These are phyloP conservation scores for Fraxinus cuspidata DNA, from an alignment of 257 asterid species.

Conservation along the genomic window DNA sequence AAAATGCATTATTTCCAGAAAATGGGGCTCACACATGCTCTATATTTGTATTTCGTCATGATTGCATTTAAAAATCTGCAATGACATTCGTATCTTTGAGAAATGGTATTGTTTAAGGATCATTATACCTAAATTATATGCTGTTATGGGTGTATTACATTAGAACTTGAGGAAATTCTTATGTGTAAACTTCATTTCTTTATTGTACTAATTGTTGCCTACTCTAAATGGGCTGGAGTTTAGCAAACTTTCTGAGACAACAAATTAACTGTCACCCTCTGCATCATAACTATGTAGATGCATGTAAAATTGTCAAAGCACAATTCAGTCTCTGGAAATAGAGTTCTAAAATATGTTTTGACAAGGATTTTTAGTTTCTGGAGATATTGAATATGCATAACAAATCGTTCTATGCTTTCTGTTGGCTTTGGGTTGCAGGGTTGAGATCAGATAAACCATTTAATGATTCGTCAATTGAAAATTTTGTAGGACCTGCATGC, in stretches of 20 bases:
- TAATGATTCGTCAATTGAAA: background rate
- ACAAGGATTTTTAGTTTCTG: constrained; percentile 6
- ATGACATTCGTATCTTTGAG: background rate
- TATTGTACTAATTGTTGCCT: background rate
- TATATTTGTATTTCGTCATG: too few relatives aligned
- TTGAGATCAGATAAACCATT: constrained; percentile 6
- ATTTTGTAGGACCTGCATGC: constrained; percentile 4
- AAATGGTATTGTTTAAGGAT: background rate
- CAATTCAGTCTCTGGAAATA: background rate
- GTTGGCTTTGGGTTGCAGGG: background rate
- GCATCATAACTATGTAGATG: background rate
- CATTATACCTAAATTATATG: background rate
- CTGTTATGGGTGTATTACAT: constrained; percentile 29
- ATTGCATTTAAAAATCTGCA: too few relatives aligned
- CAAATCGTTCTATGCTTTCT: background rate
- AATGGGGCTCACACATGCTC: too few relatives aligned
- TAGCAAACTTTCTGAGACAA: background rate
- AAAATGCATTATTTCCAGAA: too few relatives aligned
- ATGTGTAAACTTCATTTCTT: background rate
- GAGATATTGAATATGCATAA: background rate
- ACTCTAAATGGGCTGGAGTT: background rate
- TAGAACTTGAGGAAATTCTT: constrained; percentile 20
- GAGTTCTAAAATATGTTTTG: background rate
- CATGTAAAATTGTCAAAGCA: background rate
- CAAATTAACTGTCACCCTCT: background rate